phyloP scores from a whole-genome alignment of 805 yeast species.

The Candida ovalis region DNA sequence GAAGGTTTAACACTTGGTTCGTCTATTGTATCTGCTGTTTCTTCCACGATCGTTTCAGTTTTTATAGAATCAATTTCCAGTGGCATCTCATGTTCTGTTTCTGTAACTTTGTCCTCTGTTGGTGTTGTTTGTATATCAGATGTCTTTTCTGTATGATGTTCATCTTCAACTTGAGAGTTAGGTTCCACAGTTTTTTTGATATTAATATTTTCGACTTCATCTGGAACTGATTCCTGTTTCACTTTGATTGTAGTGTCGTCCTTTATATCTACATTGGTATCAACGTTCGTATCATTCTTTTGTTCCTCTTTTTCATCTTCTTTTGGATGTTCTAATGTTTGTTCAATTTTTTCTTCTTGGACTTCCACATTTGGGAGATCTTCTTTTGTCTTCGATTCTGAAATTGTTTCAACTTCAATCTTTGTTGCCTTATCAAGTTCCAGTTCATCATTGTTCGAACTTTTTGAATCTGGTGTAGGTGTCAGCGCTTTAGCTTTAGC shows the following conservation, averaged over 20 bases:
- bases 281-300: not conserved
- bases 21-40: too few relatives aligned
- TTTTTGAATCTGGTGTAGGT: conserved; percentile 1
- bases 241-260: not conserved
- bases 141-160: too few relatives aligned
- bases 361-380: not conserved
- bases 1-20: too few relatives aligned
- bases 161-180: not conserved
- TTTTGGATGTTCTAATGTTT: too few relatives aligned
- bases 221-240: not conserved
- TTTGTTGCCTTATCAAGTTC: not conserved
- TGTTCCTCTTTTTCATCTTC: not conserved
- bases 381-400: not conserved
- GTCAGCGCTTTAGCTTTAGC: conserved; percentile 6
- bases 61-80: too few relatives aligned
- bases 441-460: not conserved
- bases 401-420: not conserved
- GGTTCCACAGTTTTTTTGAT: not conserved
- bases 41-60: too few relatives aligned
- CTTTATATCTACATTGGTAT: not conserved
- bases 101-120: too few relatives aligned
- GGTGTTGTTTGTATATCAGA: too few relatives aligned
- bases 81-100: too few relatives aligned
- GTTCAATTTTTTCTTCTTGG: not conserved
- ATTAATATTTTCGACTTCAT: not conserved